Percentiles rank a stretch among this genome's conserved stretches.
Evolutionary conservation across 176 grass and related monocot genomes (phyloP).

Genomic region (Lolium rigidum): DNA sequence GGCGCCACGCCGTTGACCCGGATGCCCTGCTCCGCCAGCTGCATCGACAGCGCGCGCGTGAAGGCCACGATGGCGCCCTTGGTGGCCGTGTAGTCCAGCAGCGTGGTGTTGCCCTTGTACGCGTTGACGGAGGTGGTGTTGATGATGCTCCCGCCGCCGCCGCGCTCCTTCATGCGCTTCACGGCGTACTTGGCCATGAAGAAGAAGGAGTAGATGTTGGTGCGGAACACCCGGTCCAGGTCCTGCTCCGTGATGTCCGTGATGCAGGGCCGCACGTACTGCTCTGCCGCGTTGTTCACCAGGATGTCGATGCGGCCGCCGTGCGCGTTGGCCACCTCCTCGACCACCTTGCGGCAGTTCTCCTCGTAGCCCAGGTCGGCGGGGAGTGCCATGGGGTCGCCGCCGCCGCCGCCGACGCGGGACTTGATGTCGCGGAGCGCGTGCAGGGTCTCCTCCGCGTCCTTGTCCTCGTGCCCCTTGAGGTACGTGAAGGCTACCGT

Average conservation of each 20-base stretch:
- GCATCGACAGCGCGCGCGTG: conserved; percentile 64
- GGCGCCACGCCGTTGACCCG: conserved; percentile 76
- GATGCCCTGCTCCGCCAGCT: conserved; percentile 60
- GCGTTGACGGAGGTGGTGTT: conserved; percentile 88
- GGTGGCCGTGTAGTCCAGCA: conserved; percentile 94
- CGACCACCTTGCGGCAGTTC: conserved; percentile 66
- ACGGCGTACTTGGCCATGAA: conserved; percentile 60
- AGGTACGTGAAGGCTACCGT: conserved; percentile 84
- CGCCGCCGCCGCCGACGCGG: not conserved
- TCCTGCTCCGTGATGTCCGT: conserved; percentile 57
- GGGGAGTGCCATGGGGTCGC: conserved; percentile 57
- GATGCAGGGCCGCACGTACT: conserved; percentile 54
- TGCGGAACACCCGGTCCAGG: conserved; percentile 79
- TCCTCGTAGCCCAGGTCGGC: conserved; percentile 85
- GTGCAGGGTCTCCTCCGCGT: conserved; percentile 65
- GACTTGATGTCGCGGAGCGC: conserved; percentile 55
- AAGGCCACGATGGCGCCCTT: conserved; percentile 81
- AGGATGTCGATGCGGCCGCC: conserved; percentile 76
- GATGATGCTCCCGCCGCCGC: conserved; percentile 44
- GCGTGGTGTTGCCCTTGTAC: conserved; percentile 79
- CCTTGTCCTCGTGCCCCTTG: conserved; percentile 62
- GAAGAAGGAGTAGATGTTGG: conserved; percentile 80
- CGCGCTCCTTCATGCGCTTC: conserved; percentile 46
- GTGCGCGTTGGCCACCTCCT: conserved; percentile 44
- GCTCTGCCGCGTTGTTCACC: conserved; percentile 83